These are phyloP conservation scores for Gossypium davidsonii DNA, from an alignment of 441 rosid species.

Conservation along the genomic window DNA sequence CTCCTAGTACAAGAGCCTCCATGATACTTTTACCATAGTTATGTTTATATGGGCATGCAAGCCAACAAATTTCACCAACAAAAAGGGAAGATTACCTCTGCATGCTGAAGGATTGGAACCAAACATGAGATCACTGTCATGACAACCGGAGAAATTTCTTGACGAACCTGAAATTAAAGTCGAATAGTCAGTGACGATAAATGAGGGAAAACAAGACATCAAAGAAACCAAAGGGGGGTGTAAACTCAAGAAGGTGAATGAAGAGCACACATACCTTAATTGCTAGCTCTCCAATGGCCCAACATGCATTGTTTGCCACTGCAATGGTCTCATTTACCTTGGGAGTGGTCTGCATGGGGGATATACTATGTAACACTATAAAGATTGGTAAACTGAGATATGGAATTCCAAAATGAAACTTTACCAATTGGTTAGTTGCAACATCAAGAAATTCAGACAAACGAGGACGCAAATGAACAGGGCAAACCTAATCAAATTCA, in stretches of 20 bases:
- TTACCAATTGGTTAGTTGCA: conserved; percentile 92
- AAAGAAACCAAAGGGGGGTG: neutral
- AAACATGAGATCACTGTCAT: conserved; percentile 71
- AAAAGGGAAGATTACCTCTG: conserved; percentile 47
- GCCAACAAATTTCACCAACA: neutral
- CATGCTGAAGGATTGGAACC: conserved; percentile 76
- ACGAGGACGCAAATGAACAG: conserved; percentile 67
- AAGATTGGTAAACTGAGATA: conserved; percentile 5
- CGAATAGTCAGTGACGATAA: neutral
- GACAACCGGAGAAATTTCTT: conserved; percentile 84
- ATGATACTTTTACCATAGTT: neutral
- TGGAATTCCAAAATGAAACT: conserved; percentile 18
- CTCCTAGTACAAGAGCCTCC: neutral
- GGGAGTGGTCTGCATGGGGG: conserved; percentile 50
- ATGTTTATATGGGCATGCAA: neutral
- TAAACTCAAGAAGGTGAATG: neutral
- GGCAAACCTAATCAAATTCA: conserved; percentile 50
- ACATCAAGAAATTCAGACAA: conserved; percentile 67
- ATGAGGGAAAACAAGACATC: neutral
- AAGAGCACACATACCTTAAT: conserved; percentile 56
- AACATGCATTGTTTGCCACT: conserved; percentile 96
- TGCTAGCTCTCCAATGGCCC: conserved; percentile 98
- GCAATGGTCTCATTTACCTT: conserved; percentile 67
- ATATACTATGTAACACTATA: conserved; percentile 3
- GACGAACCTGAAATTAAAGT: conserved; percentile 57